Conservation (phyloP, 139 green algal genomes). For the Pycnococcus provasolii region DNA sequence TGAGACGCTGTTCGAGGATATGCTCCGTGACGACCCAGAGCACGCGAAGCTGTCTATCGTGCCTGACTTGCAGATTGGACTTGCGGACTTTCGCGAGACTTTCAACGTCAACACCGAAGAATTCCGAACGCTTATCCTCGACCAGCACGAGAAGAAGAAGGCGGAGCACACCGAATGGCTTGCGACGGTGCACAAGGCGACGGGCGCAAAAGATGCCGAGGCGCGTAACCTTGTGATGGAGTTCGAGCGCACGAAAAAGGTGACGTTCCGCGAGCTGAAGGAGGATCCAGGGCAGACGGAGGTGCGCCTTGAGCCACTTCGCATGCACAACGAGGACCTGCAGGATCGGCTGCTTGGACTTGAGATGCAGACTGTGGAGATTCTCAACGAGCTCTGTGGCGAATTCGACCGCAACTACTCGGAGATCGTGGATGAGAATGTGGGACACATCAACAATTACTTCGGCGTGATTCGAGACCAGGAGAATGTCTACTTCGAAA, state of each 20-base stretch:
- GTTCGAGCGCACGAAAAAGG: constrained; percentile 57
- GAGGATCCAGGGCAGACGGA: constrained; percentile 31
- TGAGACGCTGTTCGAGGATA: constrained; percentile 55
- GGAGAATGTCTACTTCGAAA: constrained; percentile 29
- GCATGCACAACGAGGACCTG: constrained; percentile 4
- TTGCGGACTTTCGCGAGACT: constrained; percentile 42
- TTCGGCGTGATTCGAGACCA: constrained; percentile 18
- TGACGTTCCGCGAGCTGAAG: constrained; percentile 26
- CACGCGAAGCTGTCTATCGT: constrained; percentile 45
- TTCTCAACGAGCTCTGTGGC: constrained; percentile 39
- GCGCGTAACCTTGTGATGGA: constrained; percentile 18
- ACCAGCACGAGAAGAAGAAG: constrained; percentile 53
- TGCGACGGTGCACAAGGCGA: constrained; percentile 4
- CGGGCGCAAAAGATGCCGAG: constrained; percentile 2
- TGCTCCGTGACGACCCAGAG: constrained; percentile 53
- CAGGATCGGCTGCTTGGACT: constrained; percentile 51
- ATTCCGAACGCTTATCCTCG: constrained; percentile 38
- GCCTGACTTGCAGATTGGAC: constrained; percentile 49
- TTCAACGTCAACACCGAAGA: constrained; percentile 46
- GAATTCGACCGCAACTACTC: constrained; percentile 65
- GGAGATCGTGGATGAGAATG: constrained; percentile 55
- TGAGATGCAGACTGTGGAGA: constrained; percentile 48
- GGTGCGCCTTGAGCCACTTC: background rate
- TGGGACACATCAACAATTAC: constrained; percentile 48
- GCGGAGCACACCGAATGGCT: constrained; percentile 41